Evolutionary conservation across 192 early-diverging fungal genomes (phyloP).

Genomic region (Coemansia sp.): DNA sequence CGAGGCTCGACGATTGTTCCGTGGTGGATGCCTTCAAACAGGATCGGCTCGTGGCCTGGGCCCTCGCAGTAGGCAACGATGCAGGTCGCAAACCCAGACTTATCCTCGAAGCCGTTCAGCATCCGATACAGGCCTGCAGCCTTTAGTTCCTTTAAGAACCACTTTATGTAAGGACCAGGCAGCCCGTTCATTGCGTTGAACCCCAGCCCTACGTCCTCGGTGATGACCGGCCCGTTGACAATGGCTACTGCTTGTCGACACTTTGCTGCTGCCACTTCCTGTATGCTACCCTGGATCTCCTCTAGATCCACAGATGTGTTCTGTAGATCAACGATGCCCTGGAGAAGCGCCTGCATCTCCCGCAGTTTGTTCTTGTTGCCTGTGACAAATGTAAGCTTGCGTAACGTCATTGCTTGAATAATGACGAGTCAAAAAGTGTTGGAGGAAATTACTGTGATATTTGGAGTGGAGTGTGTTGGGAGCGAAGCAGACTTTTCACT

Average conservation of each 20-base stretch:
- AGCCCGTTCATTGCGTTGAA: conserved; percentile 93
- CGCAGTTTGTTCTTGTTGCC: conserved; percentile 95
- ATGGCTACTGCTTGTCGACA: conserved; percentile 69
- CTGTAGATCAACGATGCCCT: conserved; percentile 61
- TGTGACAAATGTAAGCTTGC: conserved; percentile 79
- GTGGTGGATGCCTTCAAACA: conserved; percentile 83
- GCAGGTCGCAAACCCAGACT: conserved; percentile 84
- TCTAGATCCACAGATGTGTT: conserved; percentile 76
- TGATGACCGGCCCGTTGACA: conserved; percentile 73
- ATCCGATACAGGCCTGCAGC: conserved; percentile 77
- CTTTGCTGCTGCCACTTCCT: conserved; percentile 78
- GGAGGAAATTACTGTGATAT: neutral
- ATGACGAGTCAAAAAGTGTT: neutral
- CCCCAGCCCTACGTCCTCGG: conserved; percentile 92
- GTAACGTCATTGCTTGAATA: conserved; percentile 27
- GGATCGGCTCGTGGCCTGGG: conserved; percentile 73
- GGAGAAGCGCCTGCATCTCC: conserved; percentile 85
- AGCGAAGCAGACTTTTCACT: neutral
- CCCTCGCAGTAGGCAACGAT: conserved; percentile 87
- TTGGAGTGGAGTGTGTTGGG: no score
- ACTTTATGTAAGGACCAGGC: conserved; percentile 90
- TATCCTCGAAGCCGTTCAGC: conserved; percentile 85
- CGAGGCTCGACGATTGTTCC: conserved; percentile 85
- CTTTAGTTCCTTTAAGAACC: conserved; percentile 85
- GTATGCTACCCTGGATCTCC: conserved; percentile 88